These are phyloP conservation scores for Tremellales sp. DNA, from an alignment of 1,284 basidiomycete genomes.

Conservation along the genomic window DNA sequence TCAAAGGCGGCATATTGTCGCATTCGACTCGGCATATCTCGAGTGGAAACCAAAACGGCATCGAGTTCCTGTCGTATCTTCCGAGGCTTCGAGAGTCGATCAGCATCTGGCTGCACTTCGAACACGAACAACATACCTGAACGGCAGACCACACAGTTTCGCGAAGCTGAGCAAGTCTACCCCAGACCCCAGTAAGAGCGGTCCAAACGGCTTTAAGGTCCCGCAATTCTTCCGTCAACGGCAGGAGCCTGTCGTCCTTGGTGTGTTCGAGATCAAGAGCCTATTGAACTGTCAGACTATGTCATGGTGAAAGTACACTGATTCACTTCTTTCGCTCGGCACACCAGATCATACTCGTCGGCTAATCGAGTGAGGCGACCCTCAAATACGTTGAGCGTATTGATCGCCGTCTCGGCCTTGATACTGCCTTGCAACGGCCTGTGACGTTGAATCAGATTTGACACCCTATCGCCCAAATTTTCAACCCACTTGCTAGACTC, in stretches of 20 bases:
- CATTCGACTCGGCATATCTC: slow-evolving; percentile 99
- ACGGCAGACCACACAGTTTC: slow-evolving; percentile 89
- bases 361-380: slow-evolving; percentile 80
- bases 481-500: slow-evolving; percentile 54
- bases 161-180: slow-evolving; percentile 80
- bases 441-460: slow-evolving; percentile 24
- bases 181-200: slow-evolving; percentile 95
- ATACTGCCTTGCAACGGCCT: slow-evolving; percentile 94
- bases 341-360: slow-evolving; percentile 90
- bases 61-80: slow-evolving; percentile 95
- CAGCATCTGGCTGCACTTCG: background rate
- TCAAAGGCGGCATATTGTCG: slow-evolving; percentile 98
- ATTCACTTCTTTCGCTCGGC: slow-evolving; percentile 77
- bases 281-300: slow-evolving; percentile 8
- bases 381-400: slow-evolving; percentile 91
- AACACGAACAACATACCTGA: slow-evolving; percentile 43
- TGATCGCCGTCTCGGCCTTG: slow-evolving; percentile 92
- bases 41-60: slow-evolving; percentile 78
- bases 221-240: slow-evolving; percentile 88
- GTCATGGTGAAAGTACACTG: background rate
- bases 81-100: slow-evolving; percentile 60
- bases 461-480: background rate
- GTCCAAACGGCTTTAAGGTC: slow-evolving; percentile 99
- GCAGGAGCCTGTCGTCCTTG: slow-evolving; percentile 84
- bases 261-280: slow-evolving; percentile 89